Evolutionary conservation across 202 grass and related monocot genomes (phyloP), one percentile per base, ranked within the genome.

Genomic region (Dendrocalamus latiflorus): DNA sequence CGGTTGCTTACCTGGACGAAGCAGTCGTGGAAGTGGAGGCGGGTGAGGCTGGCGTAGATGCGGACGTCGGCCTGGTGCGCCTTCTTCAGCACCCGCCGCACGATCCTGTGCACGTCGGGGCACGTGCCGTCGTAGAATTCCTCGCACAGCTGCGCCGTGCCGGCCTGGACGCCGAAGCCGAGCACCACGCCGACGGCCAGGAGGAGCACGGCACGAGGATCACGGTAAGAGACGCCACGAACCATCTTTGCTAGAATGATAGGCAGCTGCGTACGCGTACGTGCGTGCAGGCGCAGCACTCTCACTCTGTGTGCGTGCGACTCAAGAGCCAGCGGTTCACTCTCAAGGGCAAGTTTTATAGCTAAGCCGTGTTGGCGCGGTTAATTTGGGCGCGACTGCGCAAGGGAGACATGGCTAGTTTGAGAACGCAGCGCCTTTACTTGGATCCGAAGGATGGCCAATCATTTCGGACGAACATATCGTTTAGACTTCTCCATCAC

Each of bases 11-110:
- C 53, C 21, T 56, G 36, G 56, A 97, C 92, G 72, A 97, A 93
- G 76, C 95, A 97, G 78, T 97, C 95, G 69, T 97, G 95, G 88
- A 97, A 97, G 88, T 94, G 90, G 30, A 97, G 74, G 76, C 95
- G 73, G 33, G 75, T 88, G 83, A 93, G 88, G 86, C 88, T 93
- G 43, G 91, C 91, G 83, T 79, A 68, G 85, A 93, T 91, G 75
- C 91, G 91, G 2, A 1, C 15, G 65, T 93, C 91, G 44, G 61
- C 71, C 38, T 22, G 16, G 44, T 74, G 91, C 71, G 91, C 91
- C 79, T 74, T 51, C 50, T 75, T 79, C 25, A 91, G 75, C 57
- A 74, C 79, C 33, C 72, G 73, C 63, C 83, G 75, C 47, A 91
- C 91, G 13, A 91, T 20, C 36, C 71, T 37, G 64, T 88, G 84